phyloP scores from a whole-genome alignment of 2,329 filamentous ascomycete genomes.

The Aureobasidium sp. region DNA sequence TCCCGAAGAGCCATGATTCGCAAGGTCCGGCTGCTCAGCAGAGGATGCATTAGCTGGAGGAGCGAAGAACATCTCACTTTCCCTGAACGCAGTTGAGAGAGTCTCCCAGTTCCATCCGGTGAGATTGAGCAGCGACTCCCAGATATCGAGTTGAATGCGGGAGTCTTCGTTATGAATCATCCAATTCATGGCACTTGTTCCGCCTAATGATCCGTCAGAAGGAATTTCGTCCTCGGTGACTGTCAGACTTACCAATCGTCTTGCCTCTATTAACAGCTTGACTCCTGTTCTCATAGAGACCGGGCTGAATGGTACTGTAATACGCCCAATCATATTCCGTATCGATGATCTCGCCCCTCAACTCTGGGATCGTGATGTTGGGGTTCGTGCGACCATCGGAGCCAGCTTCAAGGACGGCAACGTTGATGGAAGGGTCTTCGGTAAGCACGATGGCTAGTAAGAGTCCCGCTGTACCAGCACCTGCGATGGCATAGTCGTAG shows the following conservation, averaged over 20 bases:
- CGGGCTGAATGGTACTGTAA: constrained; percentile 18
- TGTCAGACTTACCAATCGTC: not conserved
- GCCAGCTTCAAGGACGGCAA: constrained; percentile 22
- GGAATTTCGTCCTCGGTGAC: accelerated
- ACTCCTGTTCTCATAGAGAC: not conserved
- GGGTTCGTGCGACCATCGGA: constrained; percentile 1
- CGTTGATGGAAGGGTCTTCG: constrained; percentile 16
- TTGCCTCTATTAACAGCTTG: not conserved
- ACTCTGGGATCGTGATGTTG: constrained; percentile 12
- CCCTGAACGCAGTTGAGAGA: not conserved
- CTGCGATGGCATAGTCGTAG: constrained; percentile 20
- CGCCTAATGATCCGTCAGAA: not conserved
- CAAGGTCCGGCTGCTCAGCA: not conserved
- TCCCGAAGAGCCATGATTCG: not conserved
- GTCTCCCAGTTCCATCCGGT: constrained; percentile 8
- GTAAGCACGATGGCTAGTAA: constrained; percentile 17
- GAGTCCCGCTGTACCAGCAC: constrained; percentile 19
- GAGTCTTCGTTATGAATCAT: constrained; percentile 6
- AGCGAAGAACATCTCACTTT: constrained; percentile 1
- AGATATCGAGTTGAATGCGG: constrained; percentile 2
- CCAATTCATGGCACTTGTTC: constrained; percentile 1
- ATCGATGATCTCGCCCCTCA: constrained; percentile 15
- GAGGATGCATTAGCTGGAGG: not conserved
- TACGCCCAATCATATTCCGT: constrained; percentile 21
- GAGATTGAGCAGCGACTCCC: constrained; percentile 1